A percentile compares a stretch with the other conserved stretches of the same genome.
These are phyloP conservation scores for Leccinum pachyderme DNA, from an alignment of 1,284 basidiomycete species.

Conservation along the genomic window DNA sequence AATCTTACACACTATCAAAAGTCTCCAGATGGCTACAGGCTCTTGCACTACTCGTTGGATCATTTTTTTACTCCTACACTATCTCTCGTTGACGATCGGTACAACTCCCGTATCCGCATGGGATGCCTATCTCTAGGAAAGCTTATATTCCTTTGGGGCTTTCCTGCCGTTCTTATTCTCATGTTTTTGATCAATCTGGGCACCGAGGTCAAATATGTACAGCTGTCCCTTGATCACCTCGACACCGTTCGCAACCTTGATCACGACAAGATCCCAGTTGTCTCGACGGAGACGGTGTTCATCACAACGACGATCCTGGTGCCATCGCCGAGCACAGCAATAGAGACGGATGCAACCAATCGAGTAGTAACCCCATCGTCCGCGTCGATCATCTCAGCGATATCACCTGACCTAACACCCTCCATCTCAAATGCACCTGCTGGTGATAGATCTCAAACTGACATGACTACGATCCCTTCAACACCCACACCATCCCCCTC, in stretches of 20 bases:
- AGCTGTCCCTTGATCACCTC: conserved; percentile 36
- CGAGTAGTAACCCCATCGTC: conserved; percentile 4
- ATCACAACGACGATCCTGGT: conserved; percentile 36
- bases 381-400: conserved; percentile 4
- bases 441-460: conserved; percentile 10
- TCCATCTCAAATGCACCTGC: conserved; percentile 4
- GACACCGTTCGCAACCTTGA: conserved; percentile 22
- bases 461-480: conserved; percentile 9
- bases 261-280: conserved; percentile 16
- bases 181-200: conserved; percentile 35
- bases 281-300: conserved; percentile 26
- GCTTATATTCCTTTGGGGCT: conserved; percentile 31
- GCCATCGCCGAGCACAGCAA: conserved; percentile 7
- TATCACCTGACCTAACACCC: conserved; percentile 4
- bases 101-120: conserved; percentile 14
- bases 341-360: background rate
- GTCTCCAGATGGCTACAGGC: conserved; percentile 31
- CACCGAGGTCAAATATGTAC: conserved; percentile 39
- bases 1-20: conserved; percentile 29
- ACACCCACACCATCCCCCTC: conserved; percentile 18
- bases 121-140: conserved; percentile 30
- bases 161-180: conserved; percentile 32
- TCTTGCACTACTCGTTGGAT: conserved; percentile 54
- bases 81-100: conserved; percentile 36
- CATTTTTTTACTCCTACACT: conserved; percentile 57